Evolutionary conservation across 257 asterid species (phyloP).

Genomic region (Salvia rosmarinus): DNA sequence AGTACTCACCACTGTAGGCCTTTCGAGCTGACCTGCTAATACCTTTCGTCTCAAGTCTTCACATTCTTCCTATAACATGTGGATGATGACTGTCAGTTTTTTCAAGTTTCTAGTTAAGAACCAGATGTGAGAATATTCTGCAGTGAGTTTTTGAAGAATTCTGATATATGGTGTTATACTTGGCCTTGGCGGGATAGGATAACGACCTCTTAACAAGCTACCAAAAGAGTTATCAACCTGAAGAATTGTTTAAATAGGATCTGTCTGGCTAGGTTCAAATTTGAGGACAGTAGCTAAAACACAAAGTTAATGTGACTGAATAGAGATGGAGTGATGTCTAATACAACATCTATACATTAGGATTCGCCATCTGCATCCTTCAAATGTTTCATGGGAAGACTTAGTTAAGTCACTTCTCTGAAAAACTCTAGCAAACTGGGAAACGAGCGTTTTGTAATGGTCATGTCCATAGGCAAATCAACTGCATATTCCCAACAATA

Average conservation of each 20-base stretch:
- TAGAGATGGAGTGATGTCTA: neutral
- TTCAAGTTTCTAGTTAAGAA: neutral
- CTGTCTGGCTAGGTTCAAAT: slow-evolving; percentile 12
- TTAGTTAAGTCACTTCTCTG: too few relatives aligned
- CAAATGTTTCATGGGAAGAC: neutral
- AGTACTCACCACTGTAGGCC: slow-evolving; percentile 74
- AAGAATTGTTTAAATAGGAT: neutral
- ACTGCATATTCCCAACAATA: too few relatives aligned
- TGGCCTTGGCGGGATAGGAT: slow-evolving; percentile 13
- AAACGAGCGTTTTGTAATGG: too few relatives aligned
- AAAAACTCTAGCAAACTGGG: too few relatives aligned
- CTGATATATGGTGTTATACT: neutral
- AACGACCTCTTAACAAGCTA: slow-evolving; percentile 4
- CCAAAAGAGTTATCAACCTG: neutral
- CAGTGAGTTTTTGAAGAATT: neutral
- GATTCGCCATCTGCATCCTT: slow-evolving; percentile 5
- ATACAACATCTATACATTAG: neutral
- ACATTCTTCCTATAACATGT: slow-evolving; percentile 70
- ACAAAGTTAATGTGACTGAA: neutral
- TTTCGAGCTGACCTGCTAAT: slow-evolving; percentile 58
- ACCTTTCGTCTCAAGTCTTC: slow-evolving; percentile 56
- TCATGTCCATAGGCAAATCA: too few relatives aligned
- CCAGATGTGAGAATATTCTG: neutral
- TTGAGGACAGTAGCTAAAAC: slow-evolving; percentile 2
- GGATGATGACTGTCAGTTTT: slow-evolving; percentile 19